Evolutionary conservation across 106 monocot species (phyloP).

Genomic region (Acorus gramineus): DNA sequence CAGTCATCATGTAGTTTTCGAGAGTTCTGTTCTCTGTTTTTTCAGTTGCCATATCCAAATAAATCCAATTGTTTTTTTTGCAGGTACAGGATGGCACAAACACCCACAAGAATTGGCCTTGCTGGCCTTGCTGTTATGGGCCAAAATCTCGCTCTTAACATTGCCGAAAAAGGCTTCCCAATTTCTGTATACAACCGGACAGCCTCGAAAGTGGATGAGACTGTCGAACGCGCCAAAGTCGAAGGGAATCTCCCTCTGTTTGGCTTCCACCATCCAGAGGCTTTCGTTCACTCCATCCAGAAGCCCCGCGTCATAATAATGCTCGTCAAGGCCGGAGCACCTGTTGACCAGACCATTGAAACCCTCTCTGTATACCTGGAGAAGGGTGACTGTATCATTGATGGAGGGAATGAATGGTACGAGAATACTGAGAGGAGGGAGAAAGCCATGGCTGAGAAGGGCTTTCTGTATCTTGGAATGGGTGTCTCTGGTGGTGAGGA

Average conservation of each 20-base stretch:
- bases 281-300: constrained; percentile 42
- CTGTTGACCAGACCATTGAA: constrained; percentile 45
- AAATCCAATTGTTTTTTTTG: no score
- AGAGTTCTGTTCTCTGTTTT: no score
- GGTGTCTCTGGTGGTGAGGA: constrained; percentile 59
- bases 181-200: constrained; percentile 53
- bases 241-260: constrained; percentile 46
- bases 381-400: constrained; percentile 47
- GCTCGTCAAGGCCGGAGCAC: constrained; percentile 49
- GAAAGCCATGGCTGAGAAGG: constrained; percentile 35
- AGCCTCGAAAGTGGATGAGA: constrained; percentile 46
- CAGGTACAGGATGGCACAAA: no score
- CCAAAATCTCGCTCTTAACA: constrained; percentile 51
- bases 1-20: no score
- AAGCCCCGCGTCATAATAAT: constrained; percentile 46
- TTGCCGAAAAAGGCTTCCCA: constrained; percentile 1
- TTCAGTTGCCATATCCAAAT: no score
- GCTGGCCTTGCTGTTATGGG: constrained; percentile 56
- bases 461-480: constrained; percentile 50
- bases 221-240: constrained; percentile 36
- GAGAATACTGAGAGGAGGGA: constrained; percentile 55
- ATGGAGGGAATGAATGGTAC: constrained; percentile 56
- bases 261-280: constrained; percentile 36
- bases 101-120: constrained; percentile 42
- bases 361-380: constrained; percentile 35